Percentiles rank a stretch among this genome's conserved stretches.
Evolutionary conservation across 2,329 filamentous ascomycete genomes (phyloP).

Genomic region (Calcarisporium arbuscula): DNA sequence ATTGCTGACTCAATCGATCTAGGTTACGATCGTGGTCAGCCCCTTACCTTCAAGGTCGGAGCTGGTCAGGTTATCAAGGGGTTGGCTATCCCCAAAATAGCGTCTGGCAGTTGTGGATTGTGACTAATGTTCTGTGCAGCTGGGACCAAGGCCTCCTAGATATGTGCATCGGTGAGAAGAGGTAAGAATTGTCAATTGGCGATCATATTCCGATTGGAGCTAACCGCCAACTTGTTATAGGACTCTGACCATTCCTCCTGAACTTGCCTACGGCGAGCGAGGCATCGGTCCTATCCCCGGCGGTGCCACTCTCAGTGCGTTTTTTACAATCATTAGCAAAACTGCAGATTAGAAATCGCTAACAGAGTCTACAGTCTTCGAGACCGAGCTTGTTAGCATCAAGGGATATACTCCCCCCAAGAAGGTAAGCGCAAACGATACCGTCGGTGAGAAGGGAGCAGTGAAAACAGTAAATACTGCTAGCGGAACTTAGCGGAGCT

Average conservation of each 20-base stretch:
- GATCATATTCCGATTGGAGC: slow-evolving; percentile 6
- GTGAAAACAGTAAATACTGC: slow-evolving; percentile 19
- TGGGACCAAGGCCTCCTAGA: slow-evolving; percentile 88
- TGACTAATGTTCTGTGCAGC: slow-evolving; percentile 31
- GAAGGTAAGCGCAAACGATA: slow-evolving; percentile 28
- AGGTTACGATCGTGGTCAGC: slow-evolving; percentile 68
- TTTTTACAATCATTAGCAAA: too few relatives aligned
- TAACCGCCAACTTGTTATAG: slow-evolving; percentile 29
- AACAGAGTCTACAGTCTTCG: slow-evolving; percentile 63
- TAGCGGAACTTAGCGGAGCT: slow-evolving; percentile 14
- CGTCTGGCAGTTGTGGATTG: too few relatives aligned
- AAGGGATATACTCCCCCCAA: slow-evolving; percentile 51
- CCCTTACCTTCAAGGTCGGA: slow-evolving; percentile 76
- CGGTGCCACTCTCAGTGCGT: slow-evolving; percentile 66
- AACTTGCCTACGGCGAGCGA: slow-evolving; percentile 73
- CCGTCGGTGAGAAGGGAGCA: slow-evolving; percentile 15
- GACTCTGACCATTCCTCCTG: slow-evolving; percentile 83
- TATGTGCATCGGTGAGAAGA: slow-evolving; percentile 95
- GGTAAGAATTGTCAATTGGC: slow-evolving; percentile 29
- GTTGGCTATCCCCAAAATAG: slow-evolving; percentile 41
- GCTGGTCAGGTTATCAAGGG: slow-evolving; percentile 82
- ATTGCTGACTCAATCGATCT: slow-evolving; percentile 3
- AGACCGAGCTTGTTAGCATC: slow-evolving; percentile 85
- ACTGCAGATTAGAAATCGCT: too few relatives aligned
- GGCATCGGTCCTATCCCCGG: slow-evolving; percentile 77